These are phyloP conservation scores for Aspergillus nomiae DNA, from an alignment of 2,329 filamentous ascomycete species.

Conservation along the genomic window DNA sequence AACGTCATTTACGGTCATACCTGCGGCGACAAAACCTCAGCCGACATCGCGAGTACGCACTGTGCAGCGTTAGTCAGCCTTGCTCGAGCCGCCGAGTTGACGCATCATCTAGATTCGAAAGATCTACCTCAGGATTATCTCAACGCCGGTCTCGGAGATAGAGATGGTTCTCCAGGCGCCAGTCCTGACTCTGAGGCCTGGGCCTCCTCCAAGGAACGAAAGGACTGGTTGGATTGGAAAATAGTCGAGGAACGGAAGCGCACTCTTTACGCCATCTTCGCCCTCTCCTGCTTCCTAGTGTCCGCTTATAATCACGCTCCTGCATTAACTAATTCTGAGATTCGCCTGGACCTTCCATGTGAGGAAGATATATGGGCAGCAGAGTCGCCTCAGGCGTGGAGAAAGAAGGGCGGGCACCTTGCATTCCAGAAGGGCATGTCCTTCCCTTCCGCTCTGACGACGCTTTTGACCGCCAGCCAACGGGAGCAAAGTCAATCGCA, in stretches of 20 bases:
- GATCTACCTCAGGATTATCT: slow-evolving; percentile 42
- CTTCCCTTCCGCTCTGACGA: slow-evolving; percentile 80
- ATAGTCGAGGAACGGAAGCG: slow-evolving; percentile 85
- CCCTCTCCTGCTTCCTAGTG: slow-evolving; percentile 85
- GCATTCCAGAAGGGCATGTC: slow-evolving; percentile 71
- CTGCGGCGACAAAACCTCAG: slow-evolving; percentile 85
- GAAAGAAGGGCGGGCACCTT: slow-evolving; percentile 71
- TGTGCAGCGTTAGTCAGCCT: slow-evolving; percentile 89
- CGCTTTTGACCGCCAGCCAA: slow-evolving; percentile 77
- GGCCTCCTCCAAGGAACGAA: slow-evolving; percentile 38
- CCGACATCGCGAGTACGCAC: slow-evolving; percentile 90
- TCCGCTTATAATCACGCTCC: slow-evolving; percentile 92
- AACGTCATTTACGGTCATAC: slow-evolving; percentile 97
- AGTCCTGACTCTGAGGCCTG: slow-evolving; percentile 32
- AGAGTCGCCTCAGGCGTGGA: slow-evolving; percentile 79
- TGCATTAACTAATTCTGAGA: slow-evolving; percentile 90
- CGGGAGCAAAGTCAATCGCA: slow-evolving; percentile 52
- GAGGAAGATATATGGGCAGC: slow-evolving; percentile 90
- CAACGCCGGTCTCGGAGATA: slow-evolving; percentile 56
- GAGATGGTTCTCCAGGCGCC: slow-evolving; percentile 39
- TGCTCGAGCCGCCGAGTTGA: slow-evolving; percentile 82
- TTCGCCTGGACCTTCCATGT: slow-evolving; percentile 83
- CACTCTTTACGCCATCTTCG: slow-evolving; percentile 88
- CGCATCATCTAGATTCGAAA: slow-evolving; percentile 47
- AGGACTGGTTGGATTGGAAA: slow-evolving; percentile 89